Evolutionary conservation across 768 basidiomycete species (phyloP).

Genomic region (Xerocomus potaroensis): DNA sequence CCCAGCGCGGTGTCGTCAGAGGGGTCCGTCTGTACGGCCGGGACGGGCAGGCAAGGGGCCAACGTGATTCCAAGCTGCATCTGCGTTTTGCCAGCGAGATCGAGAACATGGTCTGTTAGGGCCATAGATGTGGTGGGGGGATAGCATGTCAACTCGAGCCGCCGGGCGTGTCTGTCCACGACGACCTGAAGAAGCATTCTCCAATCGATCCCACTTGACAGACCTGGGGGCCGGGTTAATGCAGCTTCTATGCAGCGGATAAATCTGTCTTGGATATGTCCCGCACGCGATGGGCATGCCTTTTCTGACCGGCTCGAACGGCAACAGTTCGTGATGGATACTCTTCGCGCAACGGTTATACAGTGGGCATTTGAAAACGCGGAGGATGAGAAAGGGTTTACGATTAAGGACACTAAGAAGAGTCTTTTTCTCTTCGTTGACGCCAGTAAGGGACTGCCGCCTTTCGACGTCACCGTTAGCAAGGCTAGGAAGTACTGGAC

Average conservation of each 20-base stretch:
- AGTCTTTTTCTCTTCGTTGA: not conserved
- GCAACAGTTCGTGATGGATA: not conserved
- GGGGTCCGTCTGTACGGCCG: too few relatives aligned
- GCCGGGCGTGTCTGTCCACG: conserved; percentile 28
- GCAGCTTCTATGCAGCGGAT: not conserved
- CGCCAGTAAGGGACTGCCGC: too few relatives aligned
- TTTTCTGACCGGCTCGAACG: conserved; percentile 12
- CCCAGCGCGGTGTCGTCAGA: too few relatives aligned
- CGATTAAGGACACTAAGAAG: not conserved
- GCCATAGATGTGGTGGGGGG: conserved; percentile 15
- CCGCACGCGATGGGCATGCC: conserved; percentile 17
- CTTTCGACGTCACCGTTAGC: not conserved
- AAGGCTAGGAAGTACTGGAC: not conserved
- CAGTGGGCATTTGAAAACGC: not conserved
- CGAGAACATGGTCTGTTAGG: not conserved
- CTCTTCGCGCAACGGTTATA: too few relatives aligned
- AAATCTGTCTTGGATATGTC: conserved; percentile 14
- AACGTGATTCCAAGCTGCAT: conserved; percentile 7
- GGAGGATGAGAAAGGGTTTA: not conserved
- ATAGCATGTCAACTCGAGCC: conserved; percentile 24
- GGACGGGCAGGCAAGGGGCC: too few relatives aligned
- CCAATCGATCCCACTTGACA: conserved; percentile 33
- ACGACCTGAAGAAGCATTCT: conserved; percentile 24
- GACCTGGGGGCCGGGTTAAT: not conserved
- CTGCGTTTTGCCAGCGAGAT: conserved; percentile 2